Conservation (phyloP, 2,329 filamentous ascomycete genomes). For the Pseudocercospora macadamiae region DNA sequence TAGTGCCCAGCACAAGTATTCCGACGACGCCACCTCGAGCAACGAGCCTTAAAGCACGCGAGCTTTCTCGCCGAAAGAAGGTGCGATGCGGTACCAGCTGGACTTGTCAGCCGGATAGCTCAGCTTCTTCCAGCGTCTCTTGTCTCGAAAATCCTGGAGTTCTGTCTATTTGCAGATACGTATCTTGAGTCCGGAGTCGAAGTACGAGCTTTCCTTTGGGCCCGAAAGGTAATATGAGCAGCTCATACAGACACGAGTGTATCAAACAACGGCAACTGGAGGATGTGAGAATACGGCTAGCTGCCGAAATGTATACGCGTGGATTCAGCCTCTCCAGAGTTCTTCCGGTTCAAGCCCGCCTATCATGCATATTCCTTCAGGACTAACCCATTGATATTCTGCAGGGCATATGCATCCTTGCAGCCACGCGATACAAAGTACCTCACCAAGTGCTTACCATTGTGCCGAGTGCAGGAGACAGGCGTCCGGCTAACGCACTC, state of each 20-base stretch:
- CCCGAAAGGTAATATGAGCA: too few relatives aligned
- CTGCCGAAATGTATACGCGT: neutral
- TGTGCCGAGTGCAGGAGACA: neutral
- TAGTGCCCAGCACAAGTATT: neutral
- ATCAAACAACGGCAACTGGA: neutral
- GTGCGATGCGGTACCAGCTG: neutral
- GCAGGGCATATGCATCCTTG: conserved; percentile 4
- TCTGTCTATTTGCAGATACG: too few relatives aligned
- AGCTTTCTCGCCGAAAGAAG: neutral
- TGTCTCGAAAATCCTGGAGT: too few relatives aligned
- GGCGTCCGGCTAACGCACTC: neutral
- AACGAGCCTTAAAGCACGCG: neutral
- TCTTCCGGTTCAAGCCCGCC: conserved; percentile 2
- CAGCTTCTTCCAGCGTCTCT: too few relatives aligned
- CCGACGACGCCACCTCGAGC: neutral
- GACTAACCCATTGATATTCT: neutral
- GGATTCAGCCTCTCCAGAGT: conserved; percentile 1
- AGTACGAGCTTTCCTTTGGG: too few relatives aligned
- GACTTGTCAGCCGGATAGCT: too few relatives aligned
- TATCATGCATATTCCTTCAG: neutral
- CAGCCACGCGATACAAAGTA: neutral
- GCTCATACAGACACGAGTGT: too few relatives aligned
- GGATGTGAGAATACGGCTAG: neutral
- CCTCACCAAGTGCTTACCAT: neutral
- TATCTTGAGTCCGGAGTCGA: too few relatives aligned